Evolutionary conservation across 1,284 basidiomycete genomes (phyloP), one percentile per base, ranked within the genome.

Genomic region (Tranzscheliella williamsii): DNA sequence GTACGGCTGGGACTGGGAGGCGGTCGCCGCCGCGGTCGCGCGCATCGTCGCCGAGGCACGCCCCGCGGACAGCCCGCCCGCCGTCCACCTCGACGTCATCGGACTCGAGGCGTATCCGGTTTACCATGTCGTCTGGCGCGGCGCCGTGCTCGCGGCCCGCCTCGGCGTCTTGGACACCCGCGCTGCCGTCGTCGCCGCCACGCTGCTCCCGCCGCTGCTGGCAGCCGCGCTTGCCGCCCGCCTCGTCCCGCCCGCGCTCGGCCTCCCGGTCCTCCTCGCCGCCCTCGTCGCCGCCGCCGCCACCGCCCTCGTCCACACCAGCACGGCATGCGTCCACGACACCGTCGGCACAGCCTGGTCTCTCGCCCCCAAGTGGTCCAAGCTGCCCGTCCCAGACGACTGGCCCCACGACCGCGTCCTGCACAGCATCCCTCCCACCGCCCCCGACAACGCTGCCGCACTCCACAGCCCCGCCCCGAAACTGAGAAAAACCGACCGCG

Each of bases 271-370:
- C 2, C 13, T 49, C 17, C 38, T 52, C 4, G 48, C 63, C 56
- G 53, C 67, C 30, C 37, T 81, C 80, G 79, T 78, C 87, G 91
- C 91, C 70, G 90, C 13, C 2, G 22, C 20, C 0, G 50, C 51
- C 51, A 54, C 35, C 38, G 40, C 36, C 21, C 24, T 61, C 4
- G 26, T 55, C 2, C 21, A 34, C 8, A 55, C 51, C 6, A 37
- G 31, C 3, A 6, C 17, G 4, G 21, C n/a, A 4, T 55, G 52
- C 23, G 46, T 55, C 2, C 48, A 62, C 31, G 52, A 62, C 24
- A 47, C 31, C 0, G 26, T 62, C 8, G 58, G 58, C 3, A 62
- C 58, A 5, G 52, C 48, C 4, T 55, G 44, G 39, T 18, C n/a
- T 18, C 40, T 62, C 4, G 41, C 47, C 2, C 52, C 58, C 9